Evolutionary conservation across 2,329 filamentous ascomycete genomes (phyloP).

Genomic region (Colletotrichum melonis): DNA sequence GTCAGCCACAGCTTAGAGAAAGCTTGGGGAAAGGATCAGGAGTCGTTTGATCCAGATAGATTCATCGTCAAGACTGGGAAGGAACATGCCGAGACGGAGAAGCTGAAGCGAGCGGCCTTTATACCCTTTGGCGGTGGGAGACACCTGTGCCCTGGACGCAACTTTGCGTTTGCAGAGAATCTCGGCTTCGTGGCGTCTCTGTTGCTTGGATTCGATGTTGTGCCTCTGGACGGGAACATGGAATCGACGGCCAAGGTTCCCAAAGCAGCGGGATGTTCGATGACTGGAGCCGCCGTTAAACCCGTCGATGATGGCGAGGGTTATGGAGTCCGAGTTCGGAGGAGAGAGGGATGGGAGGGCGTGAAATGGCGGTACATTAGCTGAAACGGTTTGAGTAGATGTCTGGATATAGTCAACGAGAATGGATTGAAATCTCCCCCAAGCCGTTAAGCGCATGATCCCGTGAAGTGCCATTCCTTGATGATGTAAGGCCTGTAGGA

Average conservation of each 20-base stretch:
- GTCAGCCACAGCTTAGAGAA: slow-evolving; percentile 39
- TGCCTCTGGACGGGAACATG: slow-evolving; percentile 24
- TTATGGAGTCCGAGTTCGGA: slow-evolving; percentile 15
- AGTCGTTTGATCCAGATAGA: slow-evolving; percentile 43
- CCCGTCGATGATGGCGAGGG: slow-evolving; percentile 15
- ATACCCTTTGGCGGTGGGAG: slow-evolving; percentile 62
- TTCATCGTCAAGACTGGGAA: slow-evolving; percentile 40
- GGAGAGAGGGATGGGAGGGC: slow-evolving; percentile 26
- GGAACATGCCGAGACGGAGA: slow-evolving; percentile 22
- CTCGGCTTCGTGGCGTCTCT: slow-evolving; percentile 44
- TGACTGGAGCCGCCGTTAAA: slow-evolving; percentile 1
- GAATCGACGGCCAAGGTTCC: background rate
- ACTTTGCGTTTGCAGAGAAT: slow-evolving; percentile 48
- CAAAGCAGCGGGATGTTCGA: background rate
- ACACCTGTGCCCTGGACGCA: slow-evolving; percentile 53
- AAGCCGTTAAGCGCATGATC: background rate
- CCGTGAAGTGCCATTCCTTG: background rate
- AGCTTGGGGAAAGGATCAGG: slow-evolving; percentile 36
- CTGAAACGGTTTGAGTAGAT: background rate
- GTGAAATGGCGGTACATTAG: slow-evolving; percentile 27
- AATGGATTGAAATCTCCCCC: background rate
- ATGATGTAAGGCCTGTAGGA: background rate
- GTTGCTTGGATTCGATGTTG: slow-evolving; percentile 46
- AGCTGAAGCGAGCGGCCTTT: slow-evolving; percentile 47
- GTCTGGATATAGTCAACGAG: background rate